A percentile compares a stretch with the other conserved stretches of the same genome.
phyloP scores from a whole-genome alignment of 164 flowering plant species.

The Macadamia integrifolia region DNA sequence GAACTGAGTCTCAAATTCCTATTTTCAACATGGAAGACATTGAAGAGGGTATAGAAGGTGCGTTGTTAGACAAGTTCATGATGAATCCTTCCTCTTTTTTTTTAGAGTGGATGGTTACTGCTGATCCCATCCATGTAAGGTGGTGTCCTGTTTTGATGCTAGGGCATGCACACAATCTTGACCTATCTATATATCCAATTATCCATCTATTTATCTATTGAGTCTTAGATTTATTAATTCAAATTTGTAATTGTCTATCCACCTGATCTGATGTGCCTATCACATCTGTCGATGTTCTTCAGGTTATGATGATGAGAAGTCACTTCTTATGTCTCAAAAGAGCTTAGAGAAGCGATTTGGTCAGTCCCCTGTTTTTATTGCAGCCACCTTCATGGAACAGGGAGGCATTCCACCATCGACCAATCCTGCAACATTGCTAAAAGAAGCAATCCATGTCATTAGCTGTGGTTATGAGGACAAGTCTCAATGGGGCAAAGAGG shows the following conservation, averaged over 20 bases:
- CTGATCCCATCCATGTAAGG: neutral
- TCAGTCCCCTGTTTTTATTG: constrained; percentile 91
- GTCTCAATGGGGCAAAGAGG: constrained; percentile 99
- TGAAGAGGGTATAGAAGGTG: constrained; percentile 24
- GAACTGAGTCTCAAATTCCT: constrained; percentile 83
- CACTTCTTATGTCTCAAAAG: constrained; percentile 96
- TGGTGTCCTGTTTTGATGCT: neutral
- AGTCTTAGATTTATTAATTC: neutral
- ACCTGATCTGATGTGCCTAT: neutral
- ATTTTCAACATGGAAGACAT: constrained; percentile 54
- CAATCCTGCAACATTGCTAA: constrained; percentile 75
- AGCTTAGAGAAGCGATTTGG: constrained; percentile 96
- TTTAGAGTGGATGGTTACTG: neutral
- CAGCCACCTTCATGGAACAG: constrained; percentile 91
- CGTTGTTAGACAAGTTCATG: neutral
- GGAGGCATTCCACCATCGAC: constrained; percentile 97
- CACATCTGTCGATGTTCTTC: constrained; percentile 17
- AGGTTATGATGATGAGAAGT: constrained; percentile 91
- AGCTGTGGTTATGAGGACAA: constrained; percentile 99
- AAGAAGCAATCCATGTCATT: constrained; percentile 98
- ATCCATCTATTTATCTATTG: too few relatives aligned
- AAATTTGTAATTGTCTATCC: neutral
- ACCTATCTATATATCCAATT: too few relatives aligned
- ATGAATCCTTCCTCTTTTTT: neutral
- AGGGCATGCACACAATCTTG: neutral